phyloP scores from a whole-genome alignment of 2,329 filamentous ascomycete species.

The Calycina herbarum region DNA sequence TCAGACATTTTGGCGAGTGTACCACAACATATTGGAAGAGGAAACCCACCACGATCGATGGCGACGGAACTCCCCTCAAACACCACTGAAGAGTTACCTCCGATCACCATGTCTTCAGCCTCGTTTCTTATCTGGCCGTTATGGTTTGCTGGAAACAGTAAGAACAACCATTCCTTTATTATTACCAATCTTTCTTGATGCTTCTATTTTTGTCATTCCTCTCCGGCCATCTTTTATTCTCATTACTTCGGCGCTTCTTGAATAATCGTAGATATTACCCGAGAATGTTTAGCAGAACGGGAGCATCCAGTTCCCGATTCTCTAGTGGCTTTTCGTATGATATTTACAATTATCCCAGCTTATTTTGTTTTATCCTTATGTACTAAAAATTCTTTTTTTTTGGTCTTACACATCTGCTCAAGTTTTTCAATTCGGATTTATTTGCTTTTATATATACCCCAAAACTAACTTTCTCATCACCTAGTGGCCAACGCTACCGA shows the following conservation, averaged over 20 bases:
- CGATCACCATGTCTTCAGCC: slow-evolving; percentile 22
- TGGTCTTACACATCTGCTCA: not conserved
- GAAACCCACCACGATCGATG: slow-evolving; percentile 1
- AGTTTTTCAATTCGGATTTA: too few species aligned
- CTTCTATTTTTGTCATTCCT: not conserved
- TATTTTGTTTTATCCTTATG: not conserved
- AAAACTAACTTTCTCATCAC: not conserved
- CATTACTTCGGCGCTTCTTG: not conserved
- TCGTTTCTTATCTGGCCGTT: slow-evolving; percentile 36
- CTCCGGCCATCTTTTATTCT: not conserved
- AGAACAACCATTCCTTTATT: slow-evolving; percentile 10
- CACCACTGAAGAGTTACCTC: slow-evolving; percentile 4
- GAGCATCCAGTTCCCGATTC: not conserved
- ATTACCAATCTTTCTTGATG: not conserved
- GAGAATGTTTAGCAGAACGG: not conserved
- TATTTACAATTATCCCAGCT: not conserved
- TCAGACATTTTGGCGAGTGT: slow-evolving; percentile 30
- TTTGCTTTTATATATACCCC: not conserved
- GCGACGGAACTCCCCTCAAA: not conserved
- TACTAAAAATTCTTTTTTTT: not conserved
- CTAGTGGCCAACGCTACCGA: slow-evolving; percentile 6
- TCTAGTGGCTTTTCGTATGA: not conserved
- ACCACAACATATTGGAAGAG: slow-evolving; percentile 26
- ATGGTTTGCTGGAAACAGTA: slow-evolving; percentile 29
- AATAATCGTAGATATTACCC: not conserved